Conservation (phyloP, 352 stramenopile genomes). For the Phytopythium helicoides region DNA sequence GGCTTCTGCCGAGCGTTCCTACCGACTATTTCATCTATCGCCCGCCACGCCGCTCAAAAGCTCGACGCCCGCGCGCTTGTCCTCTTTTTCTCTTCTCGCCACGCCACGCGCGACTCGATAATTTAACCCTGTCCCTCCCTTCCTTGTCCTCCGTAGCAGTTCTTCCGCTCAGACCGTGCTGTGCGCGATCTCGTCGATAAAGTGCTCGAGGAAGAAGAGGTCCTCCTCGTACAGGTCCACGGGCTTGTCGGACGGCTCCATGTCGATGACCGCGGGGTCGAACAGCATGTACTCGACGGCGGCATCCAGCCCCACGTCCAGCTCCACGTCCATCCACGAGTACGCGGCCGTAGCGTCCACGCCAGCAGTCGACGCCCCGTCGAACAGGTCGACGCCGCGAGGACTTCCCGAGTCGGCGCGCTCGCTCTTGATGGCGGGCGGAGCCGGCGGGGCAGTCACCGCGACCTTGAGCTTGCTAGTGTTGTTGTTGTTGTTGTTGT, state of each 20-base stretch:
- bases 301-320: conserved; percentile 67
- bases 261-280: conserved; percentile 61
- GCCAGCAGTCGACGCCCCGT: conserved; percentile 15
- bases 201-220: conserved; percentile 79
- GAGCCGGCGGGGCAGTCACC: background rate
- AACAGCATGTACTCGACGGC: conserved; percentile 80
- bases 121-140: background rate
- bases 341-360: conserved; percentile 27
- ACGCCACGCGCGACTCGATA: conserved; percentile 2
- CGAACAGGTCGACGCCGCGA: conserved; percentile 51
- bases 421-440: conserved; percentile 14
- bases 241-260: conserved; percentile 70
- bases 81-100: no score
- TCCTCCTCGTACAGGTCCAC: conserved; percentile 79
- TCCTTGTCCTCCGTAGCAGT: background rate
- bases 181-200: conserved; percentile 75
- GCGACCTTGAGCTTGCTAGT: conserved; percentile 34
- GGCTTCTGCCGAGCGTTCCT: no score
- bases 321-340: conserved; percentile 74
- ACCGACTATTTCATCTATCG: no score
- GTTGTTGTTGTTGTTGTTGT: conserved; percentile 16
- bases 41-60: background rate
- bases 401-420: conserved; percentile 24
- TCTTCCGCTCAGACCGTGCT: conserved; percentile 20
- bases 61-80: background rate